These are phyloP conservation scores for Haplosporangium gracile DNA, from an alignment of 192 early-diverging fungal genomes.

Conservation along the genomic window DNA sequence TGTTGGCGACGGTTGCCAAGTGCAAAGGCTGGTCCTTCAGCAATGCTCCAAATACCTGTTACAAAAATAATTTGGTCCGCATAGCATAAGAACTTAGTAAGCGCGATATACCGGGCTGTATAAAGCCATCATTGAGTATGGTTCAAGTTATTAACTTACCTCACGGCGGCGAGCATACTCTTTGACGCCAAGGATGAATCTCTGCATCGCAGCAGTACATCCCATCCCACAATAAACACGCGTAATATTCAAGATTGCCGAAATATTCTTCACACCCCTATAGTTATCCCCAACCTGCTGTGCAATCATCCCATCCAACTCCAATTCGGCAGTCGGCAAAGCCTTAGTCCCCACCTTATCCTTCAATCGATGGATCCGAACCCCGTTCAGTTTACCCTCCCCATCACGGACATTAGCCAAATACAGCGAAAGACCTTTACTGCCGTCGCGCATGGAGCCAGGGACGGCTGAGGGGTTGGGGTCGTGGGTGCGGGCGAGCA, in stretches of 20 bases:
- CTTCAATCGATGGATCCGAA: slow-evolving; percentile 74
- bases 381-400: slow-evolving; percentile 69
- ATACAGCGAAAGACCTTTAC: slow-evolving; percentile 74
- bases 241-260: slow-evolving; percentile 78
- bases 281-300: slow-evolving; percentile 62
- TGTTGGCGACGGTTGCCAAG: slow-evolving; percentile 65
- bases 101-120: too few species aligned
- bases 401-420: slow-evolving; percentile 66
- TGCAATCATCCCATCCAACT: slow-evolving; percentile 67
- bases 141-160: background rate
- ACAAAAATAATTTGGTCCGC: background rate
- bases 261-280: slow-evolving; percentile 74
- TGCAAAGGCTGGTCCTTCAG: slow-evolving; percentile 74
- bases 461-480: slow-evolving; percentile 16
- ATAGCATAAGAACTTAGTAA: background rate
- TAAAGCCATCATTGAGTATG: background rate
- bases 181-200: slow-evolving; percentile 67
- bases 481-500: slow-evolving; percentile 71
- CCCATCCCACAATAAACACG: slow-evolving; percentile 73
- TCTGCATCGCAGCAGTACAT: slow-evolving; percentile 60
- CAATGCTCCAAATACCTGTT: slow-evolving; percentile 64
- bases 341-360: slow-evolving; percentile 79
- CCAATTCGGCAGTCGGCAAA: slow-evolving; percentile 81
- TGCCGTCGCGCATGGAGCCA: slow-evolving; percentile 56
- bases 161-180: slow-evolving; percentile 65